phyloP scores from a whole-genome alignment of 495 filamentous ascomycete species.

The Chaetomium fimeti region DNA sequence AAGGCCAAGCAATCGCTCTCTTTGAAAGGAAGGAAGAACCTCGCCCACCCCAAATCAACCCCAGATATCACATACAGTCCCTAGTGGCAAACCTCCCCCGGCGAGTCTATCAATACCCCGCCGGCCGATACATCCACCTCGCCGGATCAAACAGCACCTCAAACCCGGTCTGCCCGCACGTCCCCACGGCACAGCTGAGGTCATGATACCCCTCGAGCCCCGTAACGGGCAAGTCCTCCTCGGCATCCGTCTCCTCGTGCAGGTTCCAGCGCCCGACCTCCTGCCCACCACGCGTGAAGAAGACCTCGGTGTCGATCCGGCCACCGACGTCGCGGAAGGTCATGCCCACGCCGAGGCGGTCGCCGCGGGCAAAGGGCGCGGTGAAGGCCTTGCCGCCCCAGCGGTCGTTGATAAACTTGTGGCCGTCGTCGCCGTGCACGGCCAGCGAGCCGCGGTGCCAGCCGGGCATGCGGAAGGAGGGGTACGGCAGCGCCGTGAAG shows the following conservation, averaged over 20 bases:
- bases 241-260: slow-evolving; percentile 75
- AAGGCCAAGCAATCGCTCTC: neutral
- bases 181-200: slow-evolving; percentile 75
- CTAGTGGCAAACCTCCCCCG: neutral
- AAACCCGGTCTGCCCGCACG: slow-evolving; percentile 69
- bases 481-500: slow-evolving; percentile 78
- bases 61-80: too few relatives aligned
- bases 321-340: slow-evolving; percentile 49
- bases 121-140: slow-evolving; percentile 39
- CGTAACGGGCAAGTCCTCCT: slow-evolving; percentile 59
- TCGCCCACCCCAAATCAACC: too few relatives aligned
- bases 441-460: slow-evolving; percentile 87
- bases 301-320: slow-evolving; percentile 60
- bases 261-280: slow-evolving; percentile 71
- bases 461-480: slow-evolving; percentile 80
- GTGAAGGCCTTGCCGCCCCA: slow-evolving; percentile 78
- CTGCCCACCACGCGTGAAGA: slow-evolving; percentile 72
- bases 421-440: slow-evolving; percentile 88
- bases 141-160: slow-evolving; percentile 63
- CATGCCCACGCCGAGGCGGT: slow-evolving; percentile 64
- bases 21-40: too few relatives aligned
- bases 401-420: slow-evolving; percentile 80
- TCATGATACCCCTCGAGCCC: slow-evolving; percentile 82
- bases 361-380: slow-evolving; percentile 45
- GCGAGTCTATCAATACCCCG: slow-evolving; percentile 16